Evolutionary conservation across 2,329 filamentous ascomycete species (phyloP), one percentile per base, ranked within the genome.

Genomic region (Colletotrichum kahawae): DNA sequence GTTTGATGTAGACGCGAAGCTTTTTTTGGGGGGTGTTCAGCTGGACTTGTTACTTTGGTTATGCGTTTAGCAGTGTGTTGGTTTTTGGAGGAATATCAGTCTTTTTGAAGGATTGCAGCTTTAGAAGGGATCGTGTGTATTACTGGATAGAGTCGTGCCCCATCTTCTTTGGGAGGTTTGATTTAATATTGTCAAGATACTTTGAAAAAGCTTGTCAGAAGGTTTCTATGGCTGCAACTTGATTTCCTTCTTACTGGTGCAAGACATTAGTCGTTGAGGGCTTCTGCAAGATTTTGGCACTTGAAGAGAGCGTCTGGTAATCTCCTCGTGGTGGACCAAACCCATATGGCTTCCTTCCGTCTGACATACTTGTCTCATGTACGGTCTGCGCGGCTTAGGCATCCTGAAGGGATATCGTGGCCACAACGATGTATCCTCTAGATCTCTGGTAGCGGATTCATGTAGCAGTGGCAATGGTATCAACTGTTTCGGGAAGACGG

Each of bases 311-410:
- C 6, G 10, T 34, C 33, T 13, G 3, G 12, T 13, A 14, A 34
- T 14, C n/a, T 1, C 43, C 6, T 51, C 10, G 43, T 21, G 43
- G 18, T 21, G 43, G 13, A 13, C n/a, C n/a, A 51, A 51, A 13
- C 43, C 43, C 43, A 12, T 12, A 24, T 51, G 43, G 43, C 12
- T 21, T 51, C n/a, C 43, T 51, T 12, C 12, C n/a, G 4, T 7
- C 21, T 51, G 43, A 13, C 43, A 7, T 24, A 51, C 10, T 10
- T 4, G 43, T 21, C 10, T 51, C 12, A 4, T 12, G 6, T 4
- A 10, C n/a, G 13, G 5, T 51, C n/a, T 21, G n/a, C n/a, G n/a
- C 12, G 2, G 43, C 3, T n/a, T 0, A 4, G 12, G 12, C 1
- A 3, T n/a, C n/a, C 3, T 13, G 43, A 21, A 21, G 43, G 18